A percentile compares a stretch with the other conserved stretches of the same genome.
phyloP scores from a whole-genome alignment of 2,329 filamentous ascomycete species.

The Zalaria sp. region DNA sequence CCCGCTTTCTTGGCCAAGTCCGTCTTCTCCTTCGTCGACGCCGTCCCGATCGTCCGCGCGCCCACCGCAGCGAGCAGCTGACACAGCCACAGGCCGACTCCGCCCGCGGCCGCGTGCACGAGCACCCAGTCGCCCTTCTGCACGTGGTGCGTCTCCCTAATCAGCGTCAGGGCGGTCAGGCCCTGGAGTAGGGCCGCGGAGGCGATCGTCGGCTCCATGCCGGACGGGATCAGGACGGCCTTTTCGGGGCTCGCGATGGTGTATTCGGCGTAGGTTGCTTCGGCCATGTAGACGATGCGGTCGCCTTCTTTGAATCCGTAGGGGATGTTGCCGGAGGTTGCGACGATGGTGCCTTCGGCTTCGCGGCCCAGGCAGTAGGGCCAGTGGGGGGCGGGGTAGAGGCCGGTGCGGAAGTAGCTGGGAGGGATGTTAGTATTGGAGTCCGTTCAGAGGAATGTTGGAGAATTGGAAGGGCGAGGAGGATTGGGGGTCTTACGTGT shows the following conservation, averaged over 20 bases:
- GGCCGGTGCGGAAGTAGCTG: slow-evolving; percentile 71
- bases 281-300: slow-evolving; percentile 55
- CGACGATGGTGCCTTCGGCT: slow-evolving; percentile 56
- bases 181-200: slow-evolving; percentile 66
- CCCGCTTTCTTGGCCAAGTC: slow-evolving; percentile 55
- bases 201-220: slow-evolving; percentile 45
- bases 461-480: not conserved
- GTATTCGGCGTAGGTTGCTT: slow-evolving; percentile 45
- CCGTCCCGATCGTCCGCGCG: slow-evolving; percentile 67
- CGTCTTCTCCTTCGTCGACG: slow-evolving; percentile 58
- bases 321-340: slow-evolving; percentile 37
- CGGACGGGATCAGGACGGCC: slow-evolving; percentile 49
- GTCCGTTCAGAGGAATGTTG: not conserved
- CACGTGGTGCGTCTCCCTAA: slow-evolving; percentile 58
- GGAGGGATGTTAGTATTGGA: not conserved
- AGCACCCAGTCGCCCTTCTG: slow-evolving; percentile 68
- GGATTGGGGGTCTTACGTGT: slow-evolving; percentile 40
- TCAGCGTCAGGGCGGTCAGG: slow-evolving; percentile 66
- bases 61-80: slow-evolving; percentile 62
- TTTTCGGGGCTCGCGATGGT: slow-evolving; percentile 38
- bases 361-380: slow-evolving; percentile 72
- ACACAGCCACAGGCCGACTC: slow-evolving; percentile 60
- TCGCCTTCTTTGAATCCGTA: slow-evolving; percentile 50
- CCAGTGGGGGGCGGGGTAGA: slow-evolving; percentile 55
- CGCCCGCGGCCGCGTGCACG: slow-evolving; percentile 75